Evolutionary conservation across 2,329 filamentous ascomycete genomes (phyloP), one percentile per base, ranked within the genome.

Genomic region (Zymoseptoria ardabiliae): DNA sequence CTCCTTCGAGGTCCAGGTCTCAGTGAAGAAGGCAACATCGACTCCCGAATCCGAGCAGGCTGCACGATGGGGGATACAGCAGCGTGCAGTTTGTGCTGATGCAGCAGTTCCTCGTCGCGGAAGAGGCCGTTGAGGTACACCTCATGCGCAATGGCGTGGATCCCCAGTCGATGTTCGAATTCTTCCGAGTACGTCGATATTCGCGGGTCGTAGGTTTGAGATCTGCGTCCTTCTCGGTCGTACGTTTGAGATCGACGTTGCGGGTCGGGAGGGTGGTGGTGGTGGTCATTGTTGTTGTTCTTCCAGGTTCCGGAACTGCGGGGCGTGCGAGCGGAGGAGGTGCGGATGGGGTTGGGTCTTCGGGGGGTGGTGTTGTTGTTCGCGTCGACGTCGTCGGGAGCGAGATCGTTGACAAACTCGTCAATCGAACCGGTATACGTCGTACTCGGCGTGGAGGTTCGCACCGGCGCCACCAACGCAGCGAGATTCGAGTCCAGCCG

Each of bases 51-150:
- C 11, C 67, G 62, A 8, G 63, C 54, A 8, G 56, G 56, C 57
- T 23, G 7, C 54, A 53, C 20, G 30, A 53, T 21, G 49, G 28
- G 17, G 54, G 49, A 17, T n/a, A n/a, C n/a, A 35, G 35, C 45
- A 13, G 35, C 10, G 22, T 45, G 20, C 21, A 53, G 45, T 25
- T 59, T 54, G 19, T 55, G 61, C 19, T 56, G 54, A 25, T 66
- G 61, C 21, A 70, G 62, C 17, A 62, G 59, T 22, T 67, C 61
- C 21, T 71, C 67, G 49, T 71, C 66, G 35, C 63, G 60, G 58
- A 71, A 66, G 45, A 75, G 64, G 7, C 69, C 68, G 28, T 70
- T 65, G 19, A 75, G 58, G 1, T 71, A 71, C 54, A 72, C 64
- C n/a, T 71, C 69, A 58, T 72, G 70, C 2, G 69, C 70, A 13